Evolutionary conservation across 148 eudicot genomes (phyloP).

Genomic region (Heliamphora exappendiculata): DNA sequence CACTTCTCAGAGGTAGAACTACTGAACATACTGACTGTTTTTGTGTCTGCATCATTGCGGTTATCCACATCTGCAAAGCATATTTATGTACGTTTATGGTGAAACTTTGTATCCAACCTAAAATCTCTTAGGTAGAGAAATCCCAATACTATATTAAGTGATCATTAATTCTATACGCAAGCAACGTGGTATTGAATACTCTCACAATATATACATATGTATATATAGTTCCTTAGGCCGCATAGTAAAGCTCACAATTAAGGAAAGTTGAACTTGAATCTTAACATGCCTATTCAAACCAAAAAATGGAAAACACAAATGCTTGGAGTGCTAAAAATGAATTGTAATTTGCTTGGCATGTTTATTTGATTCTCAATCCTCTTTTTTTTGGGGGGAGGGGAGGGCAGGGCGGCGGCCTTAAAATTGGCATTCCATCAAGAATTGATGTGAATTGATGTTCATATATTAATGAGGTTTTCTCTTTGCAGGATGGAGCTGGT

Average conservation of each 20-base stretch:
- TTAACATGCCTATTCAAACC: neutral
- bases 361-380: neutral
- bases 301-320: too few species aligned
- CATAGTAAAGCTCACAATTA: neutral
- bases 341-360: neutral
- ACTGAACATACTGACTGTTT: neutral
- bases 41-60: neutral
- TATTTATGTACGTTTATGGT: too few species aligned
- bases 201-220: too few species aligned
- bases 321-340: neutral
- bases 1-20: neutral
- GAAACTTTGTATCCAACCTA: too few species aligned
- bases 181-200: too few species aligned
- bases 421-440: neutral
- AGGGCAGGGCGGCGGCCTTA: too few species aligned
- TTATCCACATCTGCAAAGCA: neutral
- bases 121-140: too few species aligned
- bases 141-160: too few species aligned
- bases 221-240: neutral
- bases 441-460: neutral
- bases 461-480: neutral
- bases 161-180: too few species aligned
- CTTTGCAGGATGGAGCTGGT: conserved; percentile 59
- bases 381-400: too few species aligned
- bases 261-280: too few species aligned